A percentile compares a stretch with the other conserved stretches of the same genome.
These are phyloP conservation scores for Fusarium devonianum DNA, from an alignment of 2,329 filamentous ascomycete species.

Conservation along the genomic window DNA sequence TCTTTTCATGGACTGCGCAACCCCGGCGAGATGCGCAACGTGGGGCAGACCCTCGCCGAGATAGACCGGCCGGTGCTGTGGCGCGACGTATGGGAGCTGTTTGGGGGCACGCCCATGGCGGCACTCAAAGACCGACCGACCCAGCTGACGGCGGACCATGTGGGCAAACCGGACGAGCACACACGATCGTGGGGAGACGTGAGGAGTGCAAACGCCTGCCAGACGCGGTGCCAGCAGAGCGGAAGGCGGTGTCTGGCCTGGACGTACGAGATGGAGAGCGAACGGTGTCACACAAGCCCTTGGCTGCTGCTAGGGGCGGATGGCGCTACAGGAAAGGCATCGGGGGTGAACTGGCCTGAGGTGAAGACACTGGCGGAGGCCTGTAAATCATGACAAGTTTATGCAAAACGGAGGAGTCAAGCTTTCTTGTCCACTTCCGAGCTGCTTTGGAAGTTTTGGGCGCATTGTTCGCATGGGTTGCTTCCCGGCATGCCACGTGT, in stretches of 20 bases:
- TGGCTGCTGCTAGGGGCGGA: conserved; percentile 57
- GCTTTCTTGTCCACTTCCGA: conserved; percentile 1
- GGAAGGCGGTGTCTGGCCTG: conserved; percentile 58
- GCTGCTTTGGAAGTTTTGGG: conserved; percentile 7
- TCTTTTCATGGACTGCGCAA: conserved; percentile 61
- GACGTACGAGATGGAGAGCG: conserved; percentile 53
- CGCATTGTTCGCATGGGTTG: conserved; percentile 18
- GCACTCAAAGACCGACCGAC: conserved; percentile 49
- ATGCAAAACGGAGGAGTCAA: conserved; percentile 2
- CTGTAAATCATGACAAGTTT: conserved; percentile 31
- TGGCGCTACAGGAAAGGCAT: conserved; percentile 38
- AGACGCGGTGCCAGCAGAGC: conserved; percentile 51
- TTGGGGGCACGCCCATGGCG: conserved; percentile 51
- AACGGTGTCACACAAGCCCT: conserved; percentile 55
- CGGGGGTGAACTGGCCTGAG: conserved; percentile 45
- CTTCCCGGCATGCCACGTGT: conserved; percentile 16
- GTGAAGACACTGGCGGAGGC: conserved; percentile 39
- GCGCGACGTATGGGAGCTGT: conserved; percentile 59
- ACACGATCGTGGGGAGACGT: conserved; percentile 49
- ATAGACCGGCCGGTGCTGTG: conserved; percentile 54
- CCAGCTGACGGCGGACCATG: conserved; percentile 54
- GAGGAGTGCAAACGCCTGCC: conserved; percentile 52
- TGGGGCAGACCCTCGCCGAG: conserved; percentile 52
- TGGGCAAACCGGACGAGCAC: conserved; percentile 57
- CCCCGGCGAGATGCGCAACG: conserved; percentile 54